Conservation (phyloP, 1,284 basidiomycete species). For the Leccinum griseonigrum region DNA sequence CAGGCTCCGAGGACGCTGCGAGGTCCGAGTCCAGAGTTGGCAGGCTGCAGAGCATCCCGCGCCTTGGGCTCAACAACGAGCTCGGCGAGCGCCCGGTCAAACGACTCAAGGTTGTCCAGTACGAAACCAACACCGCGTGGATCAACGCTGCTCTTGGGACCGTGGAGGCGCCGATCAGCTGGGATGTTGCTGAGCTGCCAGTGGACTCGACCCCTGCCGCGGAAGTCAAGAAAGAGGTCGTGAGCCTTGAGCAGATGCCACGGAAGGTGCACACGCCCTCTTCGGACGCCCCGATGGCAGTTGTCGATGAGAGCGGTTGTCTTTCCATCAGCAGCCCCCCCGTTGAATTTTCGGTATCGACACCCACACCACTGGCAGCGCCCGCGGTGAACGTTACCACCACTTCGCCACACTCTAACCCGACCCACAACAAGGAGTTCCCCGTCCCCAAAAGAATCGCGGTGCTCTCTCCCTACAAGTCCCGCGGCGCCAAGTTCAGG, state of each 20-base stretch:
- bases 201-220: slow-evolving; percentile 2
- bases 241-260: not conserved
- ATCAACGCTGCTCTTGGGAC: slow-evolving; percentile 29
- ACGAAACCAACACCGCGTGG: slow-evolving; percentile 17
- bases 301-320: not conserved
- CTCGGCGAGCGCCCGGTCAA: slow-evolving; percentile 15
- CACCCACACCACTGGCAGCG: not conserved
- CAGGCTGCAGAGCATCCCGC: not conserved
- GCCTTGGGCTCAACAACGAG: slow-evolving; percentile 9
- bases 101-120: slow-evolving; percentile 20
- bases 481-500: slow-evolving; percentile 21
- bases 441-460: not conserved
- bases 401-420: not conserved
- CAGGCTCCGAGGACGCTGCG: slow-evolving; percentile 15
- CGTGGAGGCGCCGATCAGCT: slow-evolving; percentile 17
- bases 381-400: not conserved
- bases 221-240: not conserved
- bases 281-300: not conserved
- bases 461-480: slow-evolving; percentile 14
- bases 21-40: not conserved
- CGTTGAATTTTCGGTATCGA: not conserved
- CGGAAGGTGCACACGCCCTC: not conserved
- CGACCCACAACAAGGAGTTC: not conserved
- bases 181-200: slow-evolving; percentile 11
- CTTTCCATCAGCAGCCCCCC: not conserved